Percentiles rank a stretch among this genome's conserved stretches.
These are phyloP conservation scores for Quercus agrifolia DNA, from an alignment of 306 rosid species.

Conservation along the genomic window DNA sequence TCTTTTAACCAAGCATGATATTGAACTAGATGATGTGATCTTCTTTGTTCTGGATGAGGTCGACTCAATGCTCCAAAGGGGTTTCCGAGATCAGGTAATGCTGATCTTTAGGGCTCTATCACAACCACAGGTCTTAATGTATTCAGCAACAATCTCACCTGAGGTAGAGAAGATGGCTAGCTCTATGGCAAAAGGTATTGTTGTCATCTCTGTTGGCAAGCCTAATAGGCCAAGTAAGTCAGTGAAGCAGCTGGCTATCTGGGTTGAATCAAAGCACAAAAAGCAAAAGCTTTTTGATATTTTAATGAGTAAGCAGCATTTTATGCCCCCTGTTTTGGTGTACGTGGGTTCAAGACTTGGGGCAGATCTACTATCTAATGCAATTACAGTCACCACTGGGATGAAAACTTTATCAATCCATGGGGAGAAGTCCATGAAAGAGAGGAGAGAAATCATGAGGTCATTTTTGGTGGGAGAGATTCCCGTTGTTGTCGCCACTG, in stretches of 20 bases:
- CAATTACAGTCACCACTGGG: constrained; percentile 64
- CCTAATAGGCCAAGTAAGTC: constrained; percentile 71
- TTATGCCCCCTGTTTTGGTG: constrained; percentile 71
- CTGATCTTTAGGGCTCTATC: constrained; percentile 66
- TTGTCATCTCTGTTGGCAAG: constrained; percentile 54
- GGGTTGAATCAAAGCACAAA: constrained; percentile 83
- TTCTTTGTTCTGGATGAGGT: constrained; percentile 83
- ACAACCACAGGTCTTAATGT: constrained; percentile 77
- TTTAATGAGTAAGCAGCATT: constrained; percentile 62
- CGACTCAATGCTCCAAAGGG: constrained; percentile 79
- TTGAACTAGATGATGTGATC: constrained; percentile 52
- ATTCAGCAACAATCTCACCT: constrained; percentile 73
- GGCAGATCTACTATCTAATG: constrained; percentile 79
- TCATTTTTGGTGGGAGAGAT: constrained; percentile 65
- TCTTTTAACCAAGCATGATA: constrained; percentile 63
- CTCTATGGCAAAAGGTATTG: constrained; percentile 46
- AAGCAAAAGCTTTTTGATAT: constrained; percentile 81
- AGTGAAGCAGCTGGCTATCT: constrained; percentile 75
- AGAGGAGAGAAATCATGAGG: constrained; percentile 75
- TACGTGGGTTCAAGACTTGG: constrained; percentile 77
- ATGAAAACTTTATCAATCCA: constrained; percentile 65
- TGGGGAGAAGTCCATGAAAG: constrained; percentile 83
- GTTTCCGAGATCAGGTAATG: constrained; percentile 79
- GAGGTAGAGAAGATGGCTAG: constrained; percentile 64
- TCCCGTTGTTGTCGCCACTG: constrained; percentile 79